Evolutionary conservation across 148 eudicot genomes (phyloP).

Genomic region (Nepenthes gracilis): DNA sequence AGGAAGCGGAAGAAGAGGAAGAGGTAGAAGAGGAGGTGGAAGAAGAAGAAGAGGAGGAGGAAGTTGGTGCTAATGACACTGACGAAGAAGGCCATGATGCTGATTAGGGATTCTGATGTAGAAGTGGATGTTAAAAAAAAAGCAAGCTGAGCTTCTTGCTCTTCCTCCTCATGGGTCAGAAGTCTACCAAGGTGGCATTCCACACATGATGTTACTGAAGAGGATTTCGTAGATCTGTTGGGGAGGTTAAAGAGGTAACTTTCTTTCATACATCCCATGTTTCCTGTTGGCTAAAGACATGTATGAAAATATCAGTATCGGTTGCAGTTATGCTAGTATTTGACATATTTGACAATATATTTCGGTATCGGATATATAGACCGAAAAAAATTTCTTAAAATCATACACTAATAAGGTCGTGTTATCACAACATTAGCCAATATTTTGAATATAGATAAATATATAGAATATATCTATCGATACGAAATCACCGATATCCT

Average conservation of each 20-base stretch:
- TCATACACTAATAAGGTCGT: too few species aligned
- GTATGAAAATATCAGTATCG: too few species aligned
- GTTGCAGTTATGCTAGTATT: too few species aligned
- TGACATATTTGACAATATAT: too few species aligned
- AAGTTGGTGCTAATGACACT: slow-evolving; percentile 37
- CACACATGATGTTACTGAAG: slow-evolving; percentile 73
- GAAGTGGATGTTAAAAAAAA: slow-evolving; percentile 34
- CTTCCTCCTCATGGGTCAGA: slow-evolving; percentile 98
- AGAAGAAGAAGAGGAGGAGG: slow-evolving; percentile 53
- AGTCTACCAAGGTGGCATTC: slow-evolving; percentile 81
- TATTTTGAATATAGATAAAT: too few species aligned
- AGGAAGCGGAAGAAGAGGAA: slow-evolving; percentile 44
- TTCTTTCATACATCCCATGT: slow-evolving; percentile 4
- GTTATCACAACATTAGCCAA: too few species aligned
- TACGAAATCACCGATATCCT: too few species aligned
- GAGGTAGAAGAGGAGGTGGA: slow-evolving; percentile 38
- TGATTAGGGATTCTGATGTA: slow-evolving; percentile 18
- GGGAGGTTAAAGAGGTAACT: slow-evolving; percentile 74
- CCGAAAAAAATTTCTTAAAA: too few species aligned
- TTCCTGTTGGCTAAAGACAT: slow-evolving; percentile 4
- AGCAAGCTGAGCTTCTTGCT: slow-evolving; percentile 74
- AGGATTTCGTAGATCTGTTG: slow-evolving; percentile 82
- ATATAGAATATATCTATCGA: too few species aligned
- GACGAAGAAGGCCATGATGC: slow-evolving; percentile 22
- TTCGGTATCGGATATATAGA: too few species aligned